Evolutionary conservation across 148 eudicot genomes (phyloP).

Genomic region (Beta vulgaris): DNA sequence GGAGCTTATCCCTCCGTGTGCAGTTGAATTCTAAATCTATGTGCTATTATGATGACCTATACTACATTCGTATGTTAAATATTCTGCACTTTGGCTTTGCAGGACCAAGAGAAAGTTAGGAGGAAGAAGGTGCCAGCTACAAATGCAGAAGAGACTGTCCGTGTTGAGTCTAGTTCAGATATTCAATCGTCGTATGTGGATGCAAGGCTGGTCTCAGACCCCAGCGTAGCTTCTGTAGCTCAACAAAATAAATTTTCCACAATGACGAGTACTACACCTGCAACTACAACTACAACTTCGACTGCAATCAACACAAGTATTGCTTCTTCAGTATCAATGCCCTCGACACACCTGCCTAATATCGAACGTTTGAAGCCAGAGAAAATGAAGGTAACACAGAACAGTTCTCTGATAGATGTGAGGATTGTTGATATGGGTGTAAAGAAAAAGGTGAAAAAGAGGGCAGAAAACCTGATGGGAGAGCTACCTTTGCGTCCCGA

Average conservation of each 20-base stretch:
- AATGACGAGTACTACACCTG: conserved; percentile 29
- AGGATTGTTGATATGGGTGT: conserved; percentile 30
- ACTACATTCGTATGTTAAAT: neutral
- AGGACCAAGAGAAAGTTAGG: conserved; percentile 69
- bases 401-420: conserved; percentile 27
- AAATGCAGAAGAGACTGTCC: conserved; percentile 44
- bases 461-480: conserved; percentile 40
- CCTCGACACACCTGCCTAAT: conserved; percentile 26
- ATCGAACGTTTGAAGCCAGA: conserved; percentile 55
- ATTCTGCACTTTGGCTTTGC: neutral
- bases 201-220: conserved; percentile 36
- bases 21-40: neutral
- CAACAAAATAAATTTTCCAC: conserved; percentile 30
- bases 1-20: neutral
- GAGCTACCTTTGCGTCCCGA: conserved; percentile 43
- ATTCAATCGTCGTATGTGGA: conserved; percentile 42
- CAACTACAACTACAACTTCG: conserved; percentile 19
- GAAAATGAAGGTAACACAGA: conserved; percentile 46
- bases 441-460: conserved; percentile 76
- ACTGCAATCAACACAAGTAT: neutral
- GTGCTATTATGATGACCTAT: neutral
- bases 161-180: conserved; percentile 38
- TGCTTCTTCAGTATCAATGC: conserved; percentile 28
- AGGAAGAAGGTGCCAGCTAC: conserved; percentile 51
- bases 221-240: conserved; percentile 26